Evolutionary conservation across 345 rosid species (phyloP).

Genomic region (Euclidium syriacum): DNA sequence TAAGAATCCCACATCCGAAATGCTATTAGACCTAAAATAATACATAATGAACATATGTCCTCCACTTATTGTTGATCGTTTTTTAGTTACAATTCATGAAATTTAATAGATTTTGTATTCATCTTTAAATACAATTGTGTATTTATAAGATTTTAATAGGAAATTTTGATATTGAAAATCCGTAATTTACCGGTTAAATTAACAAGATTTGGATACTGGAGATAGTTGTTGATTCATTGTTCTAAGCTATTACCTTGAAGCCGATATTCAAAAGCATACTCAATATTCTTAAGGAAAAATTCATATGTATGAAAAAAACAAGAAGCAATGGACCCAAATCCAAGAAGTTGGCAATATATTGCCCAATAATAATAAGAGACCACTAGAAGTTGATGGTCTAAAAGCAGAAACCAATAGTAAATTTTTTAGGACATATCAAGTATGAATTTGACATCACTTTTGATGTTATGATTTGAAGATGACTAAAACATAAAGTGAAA

Average conservation of each 20-base stretch:
- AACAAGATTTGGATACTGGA: neutral
- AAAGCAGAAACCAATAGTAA: conserved; percentile 18
- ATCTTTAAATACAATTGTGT: too few species aligned
- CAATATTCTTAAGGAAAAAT: neutral
- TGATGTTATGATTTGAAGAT: conserved; percentile 25
- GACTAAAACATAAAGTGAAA: conserved; percentile 23
- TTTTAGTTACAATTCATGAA: too few species aligned
- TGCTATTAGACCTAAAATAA: too few species aligned
- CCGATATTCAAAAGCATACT: neutral
- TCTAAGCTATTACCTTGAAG: neutral
- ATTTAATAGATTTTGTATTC: too few species aligned
- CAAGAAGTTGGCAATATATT: neutral
- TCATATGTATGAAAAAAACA: neutral
- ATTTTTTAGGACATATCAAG: conserved; percentile 4
- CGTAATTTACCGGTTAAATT: too few species aligned
- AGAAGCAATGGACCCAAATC: neutral
- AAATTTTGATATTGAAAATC: too few species aligned
- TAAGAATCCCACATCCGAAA: too few species aligned
- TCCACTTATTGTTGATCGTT: too few species aligned
- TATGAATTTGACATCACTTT: conserved; percentile 20
- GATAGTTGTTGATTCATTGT: neutral
- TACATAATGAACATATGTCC: too few species aligned
- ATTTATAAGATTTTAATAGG: too few species aligned
- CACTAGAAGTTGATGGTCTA: conserved; percentile 29
- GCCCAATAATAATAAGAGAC: conserved; percentile 3